Conservation (phyloP, 2,329 filamentous ascomycete species). For the Dendrostoma leiphaemia region DNA sequence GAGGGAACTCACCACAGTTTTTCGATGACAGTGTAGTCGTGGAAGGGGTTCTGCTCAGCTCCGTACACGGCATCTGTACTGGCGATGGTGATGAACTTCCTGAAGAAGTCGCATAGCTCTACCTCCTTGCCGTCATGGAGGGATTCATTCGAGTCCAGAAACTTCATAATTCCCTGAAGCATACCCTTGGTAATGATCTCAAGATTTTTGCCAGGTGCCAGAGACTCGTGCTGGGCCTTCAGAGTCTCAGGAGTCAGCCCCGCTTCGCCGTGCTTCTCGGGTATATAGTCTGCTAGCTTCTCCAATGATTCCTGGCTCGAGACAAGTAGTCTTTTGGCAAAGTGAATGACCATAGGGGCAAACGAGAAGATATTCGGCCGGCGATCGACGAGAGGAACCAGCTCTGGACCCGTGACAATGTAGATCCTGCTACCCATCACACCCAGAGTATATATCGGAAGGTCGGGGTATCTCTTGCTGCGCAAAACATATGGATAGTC, state of each 20-base stretch:
- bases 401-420: neutral
- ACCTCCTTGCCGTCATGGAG: neutral
- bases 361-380: neutral
- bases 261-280: neutral
- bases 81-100: neutral
- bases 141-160: neutral
- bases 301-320: neutral
- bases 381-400: neutral
- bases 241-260: neutral
- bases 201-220: neutral
- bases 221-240: neutral
- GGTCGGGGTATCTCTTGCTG: neutral
- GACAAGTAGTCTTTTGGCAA: neutral
- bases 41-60: neutral
- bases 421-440: neutral
- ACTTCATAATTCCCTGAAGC: neutral
- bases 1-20: neutral
- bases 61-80: neutral
- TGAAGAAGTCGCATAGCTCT: neutral
- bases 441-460: neutral
- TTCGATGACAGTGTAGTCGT: neutral
- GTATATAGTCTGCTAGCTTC: neutral
- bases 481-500: neutral
- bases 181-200: neutral
- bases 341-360: neutral